phyloP scores from a whole-genome alignment of 108 stramenopile species.

The Pelagomonas calceolata region DNA sequence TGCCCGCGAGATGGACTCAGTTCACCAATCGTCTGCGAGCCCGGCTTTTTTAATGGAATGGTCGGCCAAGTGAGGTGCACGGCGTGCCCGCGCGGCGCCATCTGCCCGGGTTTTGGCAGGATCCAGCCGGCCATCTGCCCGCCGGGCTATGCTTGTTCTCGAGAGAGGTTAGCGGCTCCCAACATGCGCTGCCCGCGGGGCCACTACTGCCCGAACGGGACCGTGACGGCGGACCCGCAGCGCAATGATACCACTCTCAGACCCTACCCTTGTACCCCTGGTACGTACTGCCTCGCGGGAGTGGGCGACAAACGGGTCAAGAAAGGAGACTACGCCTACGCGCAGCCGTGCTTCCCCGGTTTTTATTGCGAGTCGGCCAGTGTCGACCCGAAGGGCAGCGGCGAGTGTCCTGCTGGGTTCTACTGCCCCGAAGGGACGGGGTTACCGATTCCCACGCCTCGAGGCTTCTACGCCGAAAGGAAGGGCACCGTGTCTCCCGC shows the following conservation, averaged over 20 bases:
- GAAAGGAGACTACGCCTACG: slow-evolving; percentile 29
- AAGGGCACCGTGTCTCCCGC: slow-evolving; percentile 54
- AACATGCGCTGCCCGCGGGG: slow-evolving; percentile 59
- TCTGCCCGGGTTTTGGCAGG: slow-evolving; percentile 52
- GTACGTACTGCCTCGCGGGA: slow-evolving; percentile 49
- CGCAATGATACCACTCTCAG: slow-evolving; percentile 57
- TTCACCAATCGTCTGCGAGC: slow-evolving; percentile 42
- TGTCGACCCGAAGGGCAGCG: slow-evolving; percentile 32
- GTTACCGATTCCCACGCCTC: slow-evolving; percentile 58
- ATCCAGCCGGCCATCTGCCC: slow-evolving; percentile 49
- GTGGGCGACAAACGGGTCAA: slow-evolving; percentile 30
- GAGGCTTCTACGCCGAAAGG: slow-evolving; percentile 53
- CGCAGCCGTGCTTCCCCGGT: slow-evolving; percentile 47
- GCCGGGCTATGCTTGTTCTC: slow-evolving; percentile 35
- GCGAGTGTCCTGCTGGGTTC: slow-evolving; percentile 49
- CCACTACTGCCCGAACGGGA: slow-evolving; percentile 67
- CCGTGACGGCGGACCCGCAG: slow-evolving; percentile 54
- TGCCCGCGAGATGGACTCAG: slow-evolving; percentile 38
- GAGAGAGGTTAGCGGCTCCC: slow-evolving; percentile 41
- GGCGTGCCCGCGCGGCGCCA: slow-evolving; percentile 42
- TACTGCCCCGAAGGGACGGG: slow-evolving; percentile 58
- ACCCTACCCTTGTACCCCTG: slow-evolving; percentile 51
- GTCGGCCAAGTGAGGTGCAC: slow-evolving; percentile 35
- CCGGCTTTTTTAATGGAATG: slow-evolving; percentile 41
- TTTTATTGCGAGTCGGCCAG: slow-evolving; percentile 49